Evolutionary conservation across 352 stramenopile genomes (phyloP), one percentile per base, ranked within the genome.

Genomic region (Pythium volutum): DNA sequence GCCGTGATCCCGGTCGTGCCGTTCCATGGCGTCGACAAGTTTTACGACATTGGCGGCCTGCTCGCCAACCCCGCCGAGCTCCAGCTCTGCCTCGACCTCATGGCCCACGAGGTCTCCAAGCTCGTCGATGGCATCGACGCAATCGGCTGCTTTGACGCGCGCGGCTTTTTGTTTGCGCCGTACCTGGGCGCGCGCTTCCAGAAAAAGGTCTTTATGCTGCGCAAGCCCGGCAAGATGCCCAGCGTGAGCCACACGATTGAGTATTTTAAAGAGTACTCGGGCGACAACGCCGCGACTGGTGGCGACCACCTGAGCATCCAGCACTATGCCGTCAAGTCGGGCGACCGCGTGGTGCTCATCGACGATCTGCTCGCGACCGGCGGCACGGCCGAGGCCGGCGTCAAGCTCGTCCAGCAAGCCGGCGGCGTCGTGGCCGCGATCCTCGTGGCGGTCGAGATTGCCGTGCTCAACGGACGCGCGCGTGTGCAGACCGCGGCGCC

Each of bases 121-220:
- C 76, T 90, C 62, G 73, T 73, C 8, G 67, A 88, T 54, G 33
- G 76, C 48, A 69, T 93, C 26, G 74, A 90, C 67, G 76, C 75
- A 48, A 97, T 98, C 47, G 89, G 90, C 55, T 96, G 94, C 74
- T 89, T 99, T 55, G 96, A 99, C 74, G 96, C 96, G 43, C 88
- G 97, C 34, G 96, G 96, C n/a, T 99, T 99, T 64, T 77, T 99
- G 26, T 94, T 99, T 47, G 96, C 92, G 22, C 96, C 97, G 49
- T 96, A 97, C 51, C 79, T 99, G 54, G 97, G 94, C 18, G 78
- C 97, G 46, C 82, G 79, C n/a, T 87, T 99, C 62, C 87, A 97
- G 55, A 98, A 98, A 70, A 96, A 95, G 23, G 98, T 99, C 69
- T 97, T 99, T 67, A 99, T 99, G 96, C 91, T 99, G 69, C 87